Base-by-base conservation (phyloP, 139 green algal species). In the Nannochloris sp. region DNA sequence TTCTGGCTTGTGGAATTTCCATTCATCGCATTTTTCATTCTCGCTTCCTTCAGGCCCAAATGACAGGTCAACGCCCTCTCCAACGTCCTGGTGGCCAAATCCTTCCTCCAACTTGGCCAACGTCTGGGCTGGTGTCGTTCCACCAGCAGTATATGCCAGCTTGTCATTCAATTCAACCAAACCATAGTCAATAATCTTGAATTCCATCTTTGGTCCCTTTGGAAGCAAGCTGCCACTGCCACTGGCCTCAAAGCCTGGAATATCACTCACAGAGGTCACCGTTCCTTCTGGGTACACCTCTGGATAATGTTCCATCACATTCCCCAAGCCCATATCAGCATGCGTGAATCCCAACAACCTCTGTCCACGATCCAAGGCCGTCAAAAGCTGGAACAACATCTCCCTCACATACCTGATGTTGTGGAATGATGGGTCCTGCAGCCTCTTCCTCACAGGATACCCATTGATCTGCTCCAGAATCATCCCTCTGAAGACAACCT, bases 261-360 rank as follows among this genome's bases (percentile, higher is more conserved):
- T 64, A 16, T 27, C 57, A 50, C 4, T 18, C 9, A n/a, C 19
- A 51, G 40, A 27, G 8, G 12, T 25, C 19, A n/a, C 19, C 14
- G 57, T 16, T 29, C 19, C 44, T 14, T 69, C 62, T 0, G 63
- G 51, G 12, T 53, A 48, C 48, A 67, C 8, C 18, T 23, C 40
- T 21, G 67, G 59, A 21, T 71, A 76, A 51, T 76, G 67, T 58
- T 71, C 66, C 72, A 78, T 78, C n/a, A 78, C 40, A 55, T 78
- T 78, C 2, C 50, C 25, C 54, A 79, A 49, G 14, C 72, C 69
- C 44, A 79, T 50, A 48, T 79, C 72, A 19, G 70, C 71, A 31
- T 79, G 72, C 18, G 61, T 56, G 51, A 79, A 79, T 34, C 72
- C 72, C 14, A 78, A 27, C 24, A 44, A 46, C 44, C 70, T 58